phyloP scores from a whole-genome alignment of 148 eudicot species.

The Diospyros kaki region DNA sequence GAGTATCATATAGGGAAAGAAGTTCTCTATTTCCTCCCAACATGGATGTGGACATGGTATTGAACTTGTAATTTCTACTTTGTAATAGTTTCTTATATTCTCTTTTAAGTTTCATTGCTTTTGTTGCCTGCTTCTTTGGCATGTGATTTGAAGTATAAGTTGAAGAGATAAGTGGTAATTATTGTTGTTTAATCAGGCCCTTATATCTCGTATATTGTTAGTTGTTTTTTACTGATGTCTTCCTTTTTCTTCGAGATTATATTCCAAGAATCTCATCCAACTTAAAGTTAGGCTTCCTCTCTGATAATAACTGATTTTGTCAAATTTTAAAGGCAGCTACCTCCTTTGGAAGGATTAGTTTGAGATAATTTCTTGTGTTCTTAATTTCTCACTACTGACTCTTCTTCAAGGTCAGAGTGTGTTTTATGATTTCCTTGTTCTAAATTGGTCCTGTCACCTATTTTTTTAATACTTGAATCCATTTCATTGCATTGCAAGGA shows the following conservation, averaged over 20 bases:
- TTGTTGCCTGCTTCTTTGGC: too few relatives aligned
- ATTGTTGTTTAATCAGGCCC: background rate
- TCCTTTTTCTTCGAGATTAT: background rate
- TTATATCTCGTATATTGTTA: background rate
- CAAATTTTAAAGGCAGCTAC: background rate
- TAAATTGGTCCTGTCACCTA: too few relatives aligned
- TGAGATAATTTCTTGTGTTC: too few relatives aligned
- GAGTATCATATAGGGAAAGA: constrained; percentile 30
- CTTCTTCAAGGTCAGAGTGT: too few relatives aligned
- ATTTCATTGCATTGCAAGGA: too few relatives aligned
- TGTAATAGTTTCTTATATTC: background rate
- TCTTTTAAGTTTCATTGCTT: too few relatives aligned
- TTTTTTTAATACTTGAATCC: too few relatives aligned
- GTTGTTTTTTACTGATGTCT: background rate
- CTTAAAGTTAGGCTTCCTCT: constrained; percentile 6
- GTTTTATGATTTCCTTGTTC: too few relatives aligned
- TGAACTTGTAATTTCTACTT: constrained; percentile 4
- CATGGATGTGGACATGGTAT: constrained; percentile 90
- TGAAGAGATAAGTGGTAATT: background rate
- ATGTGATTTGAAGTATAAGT: constrained; percentile 8
- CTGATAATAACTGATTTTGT: background rate
- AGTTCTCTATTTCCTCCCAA: constrained; percentile 46
- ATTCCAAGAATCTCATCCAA: background rate
- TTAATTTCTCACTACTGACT: too few relatives aligned
- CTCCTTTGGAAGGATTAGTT: background rate